These are phyloP conservation scores for Colletotrichum sp. DNA, from an alignment of 2,329 filamentous ascomycete species.

Conservation along the genomic window DNA sequence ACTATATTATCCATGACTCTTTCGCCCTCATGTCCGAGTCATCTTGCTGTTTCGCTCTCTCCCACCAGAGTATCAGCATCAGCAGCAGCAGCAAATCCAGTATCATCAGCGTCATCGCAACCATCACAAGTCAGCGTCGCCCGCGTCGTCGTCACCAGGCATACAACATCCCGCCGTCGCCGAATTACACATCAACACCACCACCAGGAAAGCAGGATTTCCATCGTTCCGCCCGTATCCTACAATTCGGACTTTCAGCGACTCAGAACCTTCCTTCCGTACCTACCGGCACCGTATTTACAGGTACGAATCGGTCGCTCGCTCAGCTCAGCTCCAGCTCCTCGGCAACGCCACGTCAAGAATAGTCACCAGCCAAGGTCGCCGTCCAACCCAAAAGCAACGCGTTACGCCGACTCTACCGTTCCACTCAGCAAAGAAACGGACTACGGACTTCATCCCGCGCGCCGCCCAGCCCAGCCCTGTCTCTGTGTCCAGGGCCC, in stretches of 20 bases:
- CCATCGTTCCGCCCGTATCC: not conserved
- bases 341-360: slow-evolving; percentile 15
- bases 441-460: slow-evolving; percentile 14
- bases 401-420: not conserved
- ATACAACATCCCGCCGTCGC: not conserved
- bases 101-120: slow-evolving; percentile 3
- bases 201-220: slow-evolving; percentile 9
- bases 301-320: not conserved
- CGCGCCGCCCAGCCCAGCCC: not conserved
- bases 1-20: slow-evolving; percentile 17
- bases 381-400: not conserved
- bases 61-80: not conserved
- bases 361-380: slow-evolving; percentile 6
- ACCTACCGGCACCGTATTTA: not conserved
- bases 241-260: not conserved
- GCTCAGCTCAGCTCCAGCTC: not conserved
- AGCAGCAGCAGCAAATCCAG: not conserved
- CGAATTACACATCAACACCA: slow-evolving; percentile 1
- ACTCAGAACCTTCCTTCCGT: not conserved
- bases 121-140: not conserved
- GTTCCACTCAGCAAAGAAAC: not conserved
- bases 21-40: slow-evolving; percentile 6
- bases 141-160: not conserved
- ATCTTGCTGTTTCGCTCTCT: slow-evolving; percentile 5
- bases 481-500: not conserved